A percentile compares a stretch with the other conserved stretches of the same genome.
phyloP scores from a whole-genome alignment of 176 grass and related monocot species.

The Leersia perrieri region DNA sequence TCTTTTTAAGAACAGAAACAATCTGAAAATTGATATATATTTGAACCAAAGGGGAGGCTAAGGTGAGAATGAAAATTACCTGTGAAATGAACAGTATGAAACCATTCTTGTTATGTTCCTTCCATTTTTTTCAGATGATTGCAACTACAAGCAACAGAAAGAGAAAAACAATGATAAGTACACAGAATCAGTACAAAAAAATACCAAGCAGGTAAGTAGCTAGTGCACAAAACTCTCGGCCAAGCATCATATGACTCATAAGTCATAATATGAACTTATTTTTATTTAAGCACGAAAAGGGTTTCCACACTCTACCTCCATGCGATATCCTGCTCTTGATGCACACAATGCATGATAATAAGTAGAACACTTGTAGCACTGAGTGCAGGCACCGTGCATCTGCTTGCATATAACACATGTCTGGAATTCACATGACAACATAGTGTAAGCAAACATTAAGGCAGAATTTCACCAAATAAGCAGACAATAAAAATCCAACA shows the following conservation, averaged over 20 bases:
- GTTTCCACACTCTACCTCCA: slow-evolving; percentile 66
- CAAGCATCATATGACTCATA: neutral
- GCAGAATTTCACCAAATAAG: slow-evolving; percentile 18
- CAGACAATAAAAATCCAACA: neutral
- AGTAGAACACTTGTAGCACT: slow-evolving; percentile 78
- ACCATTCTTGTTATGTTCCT: slow-evolving; percentile 65
- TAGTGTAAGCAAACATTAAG: neutral
- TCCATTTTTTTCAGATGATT: slow-evolving; percentile 61
- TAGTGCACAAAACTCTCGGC: neutral
- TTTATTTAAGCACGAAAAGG: slow-evolving; percentile 2
- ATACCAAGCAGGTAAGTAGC: neutral
- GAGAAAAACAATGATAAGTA: no score
- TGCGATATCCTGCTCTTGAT: slow-evolving; percentile 86
- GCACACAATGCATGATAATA: slow-evolving; percentile 95
- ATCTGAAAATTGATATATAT: neutral
- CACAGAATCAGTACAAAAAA: neutral
- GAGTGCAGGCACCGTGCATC: slow-evolving; percentile 82
- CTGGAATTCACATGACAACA: slow-evolving; percentile 40
- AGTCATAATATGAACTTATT: neutral
- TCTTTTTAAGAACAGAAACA: slow-evolving; percentile 14
- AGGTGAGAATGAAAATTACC: slow-evolving; percentile 49
- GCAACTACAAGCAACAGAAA: slow-evolving; percentile 62
- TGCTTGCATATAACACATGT: slow-evolving; percentile 91
- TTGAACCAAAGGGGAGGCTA: slow-evolving; percentile 11
- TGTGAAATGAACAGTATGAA: slow-evolving; percentile 84